Evolutionary conservation across 306 rosid genomes (phyloP).

Genomic region (Arachis hypogaea): DNA sequence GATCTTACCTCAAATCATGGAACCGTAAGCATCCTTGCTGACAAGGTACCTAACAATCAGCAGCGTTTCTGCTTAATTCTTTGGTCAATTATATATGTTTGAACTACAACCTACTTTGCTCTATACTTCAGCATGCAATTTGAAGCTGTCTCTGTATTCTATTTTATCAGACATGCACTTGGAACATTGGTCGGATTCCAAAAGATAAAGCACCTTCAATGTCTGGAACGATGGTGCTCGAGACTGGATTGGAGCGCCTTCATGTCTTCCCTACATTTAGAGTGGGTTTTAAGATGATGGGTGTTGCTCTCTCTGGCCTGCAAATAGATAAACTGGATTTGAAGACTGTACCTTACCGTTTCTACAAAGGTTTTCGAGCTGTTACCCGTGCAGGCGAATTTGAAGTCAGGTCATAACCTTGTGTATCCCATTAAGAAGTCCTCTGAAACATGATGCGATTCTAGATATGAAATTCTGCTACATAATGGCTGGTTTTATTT

Average conservation of each 20-base stretch:
- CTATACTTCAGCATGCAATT: slow-evolving; percentile 14
- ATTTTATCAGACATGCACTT: slow-evolving; percentile 71
- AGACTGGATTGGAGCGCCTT: slow-evolving; percentile 78
- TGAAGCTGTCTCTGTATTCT: slow-evolving; percentile 21
- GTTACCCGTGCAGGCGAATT: slow-evolving; percentile 82
- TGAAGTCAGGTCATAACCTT: slow-evolving; percentile 71
- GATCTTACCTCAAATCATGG: slow-evolving; percentile 86
- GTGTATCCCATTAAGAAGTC: slow-evolving; percentile 5
- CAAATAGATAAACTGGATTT: slow-evolving; percentile 85
- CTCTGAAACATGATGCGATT: no score
- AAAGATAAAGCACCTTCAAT: slow-evolving; percentile 88
- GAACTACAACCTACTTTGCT: slow-evolving; percentile 19
- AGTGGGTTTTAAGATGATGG: slow-evolving; percentile 83
- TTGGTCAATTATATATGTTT: no score
- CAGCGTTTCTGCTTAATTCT: slow-evolving; percentile 5
- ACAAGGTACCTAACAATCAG: slow-evolving; percentile 62
- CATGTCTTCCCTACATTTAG: slow-evolving; percentile 86
- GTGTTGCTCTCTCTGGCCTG: slow-evolving; percentile 86
- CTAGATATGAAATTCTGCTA: no score
- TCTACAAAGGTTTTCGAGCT: slow-evolving; percentile 93
- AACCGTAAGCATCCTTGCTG: slow-evolving; percentile 71
- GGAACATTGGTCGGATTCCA: slow-evolving; percentile 90
- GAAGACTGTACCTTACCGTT: slow-evolving; percentile 64
- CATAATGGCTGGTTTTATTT: no score
- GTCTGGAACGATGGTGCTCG: slow-evolving; percentile 86